These are phyloP conservation scores for Aaosphaeria arxii DNA, from an alignment of 2,329 filamentous ascomycete species.

Conservation along the genomic window DNA sequence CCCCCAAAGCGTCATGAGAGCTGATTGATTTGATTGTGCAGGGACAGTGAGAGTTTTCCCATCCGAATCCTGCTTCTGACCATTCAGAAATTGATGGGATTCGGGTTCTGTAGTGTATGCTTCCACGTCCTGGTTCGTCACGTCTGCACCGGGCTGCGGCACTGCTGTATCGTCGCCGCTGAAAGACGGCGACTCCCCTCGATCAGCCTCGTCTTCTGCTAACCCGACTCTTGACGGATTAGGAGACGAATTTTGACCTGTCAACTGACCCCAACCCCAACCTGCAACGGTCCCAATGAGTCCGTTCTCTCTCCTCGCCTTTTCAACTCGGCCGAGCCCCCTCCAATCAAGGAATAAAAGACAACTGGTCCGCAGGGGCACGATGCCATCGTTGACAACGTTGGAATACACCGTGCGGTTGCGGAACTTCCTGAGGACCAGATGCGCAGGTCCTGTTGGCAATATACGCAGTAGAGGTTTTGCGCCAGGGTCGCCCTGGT, in stretches of 20 bases:
- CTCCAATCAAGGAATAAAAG: slow-evolving; percentile 97
- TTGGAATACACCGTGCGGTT: slow-evolving; percentile 95
- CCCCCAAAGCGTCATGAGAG: slow-evolving; percentile 60
- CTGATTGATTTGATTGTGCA: slow-evolving; percentile 34
- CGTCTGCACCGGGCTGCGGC: slow-evolving; percentile 66
- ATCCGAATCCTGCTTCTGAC: slow-evolving; percentile 21
- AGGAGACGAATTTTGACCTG: slow-evolving; percentile 61
- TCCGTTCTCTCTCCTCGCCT: slow-evolving; percentile 87
- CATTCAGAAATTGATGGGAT: slow-evolving; percentile 29
- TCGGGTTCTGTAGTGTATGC: slow-evolving; percentile 41
- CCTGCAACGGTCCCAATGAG: slow-evolving; percentile 89
- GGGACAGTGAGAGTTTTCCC: slow-evolving; percentile 12
- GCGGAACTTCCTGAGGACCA: slow-evolving; percentile 80
- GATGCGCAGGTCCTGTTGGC: slow-evolving; percentile 86
- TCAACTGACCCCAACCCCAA: slow-evolving; percentile 93
- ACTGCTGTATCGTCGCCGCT: slow-evolving; percentile 52
- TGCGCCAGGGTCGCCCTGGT: slow-evolving; percentile 67
- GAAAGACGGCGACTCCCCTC: slow-evolving; percentile 24
- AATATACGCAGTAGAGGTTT: slow-evolving; percentile 87
- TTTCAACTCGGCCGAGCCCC: slow-evolving; percentile 87
- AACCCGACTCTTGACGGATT: slow-evolving; percentile 48
- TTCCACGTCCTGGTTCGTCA: slow-evolving; percentile 64
- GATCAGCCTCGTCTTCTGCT: slow-evolving; percentile 25
- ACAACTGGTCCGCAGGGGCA: slow-evolving; percentile 90
- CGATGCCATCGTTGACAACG: slow-evolving; percentile 96